Evolutionary conservation across 78 protist genomes (phyloP).

Genomic region (Emiliania huxleyi): DNA sequence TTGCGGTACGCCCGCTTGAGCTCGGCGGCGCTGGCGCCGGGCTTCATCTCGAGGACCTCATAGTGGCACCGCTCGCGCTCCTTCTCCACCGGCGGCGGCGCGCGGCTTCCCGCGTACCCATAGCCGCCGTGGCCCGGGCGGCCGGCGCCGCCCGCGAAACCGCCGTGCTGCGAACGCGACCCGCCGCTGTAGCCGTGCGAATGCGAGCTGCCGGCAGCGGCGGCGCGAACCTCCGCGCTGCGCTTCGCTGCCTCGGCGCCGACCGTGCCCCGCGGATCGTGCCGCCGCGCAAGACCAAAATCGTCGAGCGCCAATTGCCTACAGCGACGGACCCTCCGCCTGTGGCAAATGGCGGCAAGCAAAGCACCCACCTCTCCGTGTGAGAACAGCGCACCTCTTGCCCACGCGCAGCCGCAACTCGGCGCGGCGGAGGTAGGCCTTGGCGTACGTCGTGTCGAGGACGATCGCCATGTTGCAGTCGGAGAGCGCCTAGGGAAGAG

Average conservation of each 20-base stretch:
- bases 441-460: background rate
- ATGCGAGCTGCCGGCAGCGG: background rate
- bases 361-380: no score
- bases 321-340: no score
- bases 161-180: no score
- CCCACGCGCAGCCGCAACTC: background rate
- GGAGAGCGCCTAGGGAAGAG: background rate
- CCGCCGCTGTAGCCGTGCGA: no score
- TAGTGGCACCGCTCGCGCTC: background rate
- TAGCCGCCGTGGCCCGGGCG: background rate
- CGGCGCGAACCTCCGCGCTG: background rate
- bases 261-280: background rate
- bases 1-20: constrained; percentile 68
- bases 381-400: no score
- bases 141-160: no score
- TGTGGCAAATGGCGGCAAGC: no score
- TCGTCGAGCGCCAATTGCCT: background rate
- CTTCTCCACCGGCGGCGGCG: background rate
- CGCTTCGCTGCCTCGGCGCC: background rate
- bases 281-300: background rate
- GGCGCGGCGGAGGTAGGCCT: background rate
- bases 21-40: background rate
- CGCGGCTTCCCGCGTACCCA: background rate
- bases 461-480: background rate
- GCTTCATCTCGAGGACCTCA: background rate